phyloP scores from a whole-genome alignment of 2,329 filamentous ascomycete genomes.

The Biscogniauxia sp. region DNA sequence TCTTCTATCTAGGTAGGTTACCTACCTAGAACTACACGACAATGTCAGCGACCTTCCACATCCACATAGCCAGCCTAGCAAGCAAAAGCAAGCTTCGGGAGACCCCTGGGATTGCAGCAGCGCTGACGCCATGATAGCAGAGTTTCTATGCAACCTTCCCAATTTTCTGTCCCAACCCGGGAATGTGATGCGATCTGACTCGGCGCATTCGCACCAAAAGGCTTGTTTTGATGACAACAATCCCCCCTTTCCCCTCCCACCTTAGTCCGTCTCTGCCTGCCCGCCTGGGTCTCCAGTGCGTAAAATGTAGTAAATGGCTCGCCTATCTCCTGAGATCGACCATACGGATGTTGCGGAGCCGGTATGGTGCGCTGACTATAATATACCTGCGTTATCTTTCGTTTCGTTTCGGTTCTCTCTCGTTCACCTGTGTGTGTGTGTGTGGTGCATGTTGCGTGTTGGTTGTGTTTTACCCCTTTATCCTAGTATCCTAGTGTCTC shows the following conservation, averaged over 20 bases:
- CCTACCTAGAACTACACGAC: no score
- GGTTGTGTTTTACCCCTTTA: neutral
- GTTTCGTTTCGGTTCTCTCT: neutral
- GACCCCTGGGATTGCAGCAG: neutral
- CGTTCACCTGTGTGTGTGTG: neutral
- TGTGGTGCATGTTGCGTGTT: neutral
- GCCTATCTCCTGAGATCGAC: neutral
- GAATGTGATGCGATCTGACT: neutral
- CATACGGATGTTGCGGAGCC: neutral
- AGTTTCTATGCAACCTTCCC: neutral
- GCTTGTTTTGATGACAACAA: neutral
- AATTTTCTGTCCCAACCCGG: neutral
- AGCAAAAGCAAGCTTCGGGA: neutral
- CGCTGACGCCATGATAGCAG: neutral
- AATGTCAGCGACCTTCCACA: neutral
- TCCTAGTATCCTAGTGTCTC: neutral
- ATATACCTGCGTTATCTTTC: neutral
- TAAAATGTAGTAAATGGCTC: neutral
- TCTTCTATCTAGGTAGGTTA: no score
- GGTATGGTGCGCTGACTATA: neutral
- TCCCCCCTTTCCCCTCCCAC: neutral
- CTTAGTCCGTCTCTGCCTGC: neutral
- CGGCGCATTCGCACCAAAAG: neutral
- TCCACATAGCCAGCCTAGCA: no score
- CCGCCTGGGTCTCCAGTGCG: neutral